Evolutionary conservation across 352 stramenopile genomes (phyloP).

Genomic region (Blastocystis sp.): DNA sequence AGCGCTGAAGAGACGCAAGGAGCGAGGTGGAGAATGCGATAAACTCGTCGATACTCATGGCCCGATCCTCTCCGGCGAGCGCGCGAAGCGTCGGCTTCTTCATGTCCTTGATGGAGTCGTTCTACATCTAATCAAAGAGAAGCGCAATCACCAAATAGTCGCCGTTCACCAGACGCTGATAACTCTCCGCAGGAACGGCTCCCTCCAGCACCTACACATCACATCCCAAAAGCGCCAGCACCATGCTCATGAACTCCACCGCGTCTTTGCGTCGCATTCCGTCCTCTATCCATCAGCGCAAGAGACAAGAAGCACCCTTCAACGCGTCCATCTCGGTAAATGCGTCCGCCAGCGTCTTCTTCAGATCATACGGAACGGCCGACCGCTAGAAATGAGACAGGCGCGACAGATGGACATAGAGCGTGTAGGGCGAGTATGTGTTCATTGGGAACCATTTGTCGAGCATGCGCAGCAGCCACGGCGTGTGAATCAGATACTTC

Average conservation of each 20-base stretch:
- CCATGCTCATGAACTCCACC: background rate
- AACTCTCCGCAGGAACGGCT: background rate
- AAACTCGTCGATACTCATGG: conserved; percentile 40
- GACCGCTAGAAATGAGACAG: background rate
- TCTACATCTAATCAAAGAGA: background rate
- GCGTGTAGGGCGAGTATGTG: background rate
- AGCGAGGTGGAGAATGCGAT: background rate
- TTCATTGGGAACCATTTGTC: conserved; percentile 36
- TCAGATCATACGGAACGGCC: background rate
- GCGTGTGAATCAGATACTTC: background rate
- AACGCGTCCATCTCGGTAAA: conserved; percentile 13
- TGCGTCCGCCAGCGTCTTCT: background rate
- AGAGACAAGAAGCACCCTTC: background rate
- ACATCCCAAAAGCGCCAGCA: background rate
- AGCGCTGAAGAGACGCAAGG: background rate
- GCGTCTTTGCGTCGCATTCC: background rate
- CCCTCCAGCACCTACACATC: background rate
- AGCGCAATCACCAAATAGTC: background rate
- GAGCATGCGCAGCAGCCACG: conserved; percentile 29
- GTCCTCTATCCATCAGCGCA: background rate
- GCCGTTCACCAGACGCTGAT: background rate
- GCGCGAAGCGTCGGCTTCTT: background rate
- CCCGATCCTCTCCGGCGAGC: background rate
- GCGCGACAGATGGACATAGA: background rate
- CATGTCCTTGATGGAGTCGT: background rate